These are phyloP conservation scores for Hymenoscyphus repandus DNA, from an alignment of 2,329 filamentous ascomycete genomes.

Conservation along the genomic window DNA sequence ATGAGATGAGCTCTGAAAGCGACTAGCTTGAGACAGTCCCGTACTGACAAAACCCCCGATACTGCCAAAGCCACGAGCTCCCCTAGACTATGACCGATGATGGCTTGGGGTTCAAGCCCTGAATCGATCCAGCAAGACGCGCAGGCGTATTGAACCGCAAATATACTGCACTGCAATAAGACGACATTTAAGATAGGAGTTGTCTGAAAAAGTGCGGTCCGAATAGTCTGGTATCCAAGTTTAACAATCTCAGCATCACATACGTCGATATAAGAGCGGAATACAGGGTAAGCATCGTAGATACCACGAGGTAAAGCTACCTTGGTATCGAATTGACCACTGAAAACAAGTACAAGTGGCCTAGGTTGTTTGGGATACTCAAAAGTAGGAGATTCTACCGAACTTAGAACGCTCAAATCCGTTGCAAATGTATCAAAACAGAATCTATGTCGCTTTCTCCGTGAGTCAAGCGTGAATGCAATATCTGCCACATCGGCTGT, in stretches of 20 bases:
- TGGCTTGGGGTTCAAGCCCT: conserved; percentile 7
- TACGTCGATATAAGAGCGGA: conserved; percentile 13
- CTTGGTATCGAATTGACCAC: conserved; percentile 8
- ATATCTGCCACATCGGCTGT: background rate
- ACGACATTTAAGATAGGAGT: conserved; percentile 7
- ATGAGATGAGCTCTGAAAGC: conserved; percentile 32
- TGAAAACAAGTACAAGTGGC: conserved; percentile 34
- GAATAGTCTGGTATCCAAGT: conserved; percentile 9
- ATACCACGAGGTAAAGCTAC: conserved; percentile 8
- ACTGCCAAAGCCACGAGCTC: conserved; percentile 35
- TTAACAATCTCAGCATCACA: conserved; percentile 8
- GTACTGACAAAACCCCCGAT: conserved; percentile 29
- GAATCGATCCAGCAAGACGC: conserved; percentile 18
- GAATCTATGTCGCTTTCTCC: background rate
- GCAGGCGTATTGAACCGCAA: conserved; percentile 19
- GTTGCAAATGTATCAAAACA: background rate
- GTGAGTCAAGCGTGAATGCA: background rate
- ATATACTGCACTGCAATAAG: conserved; percentile 12
- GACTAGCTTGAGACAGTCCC: conserved; percentile 30
- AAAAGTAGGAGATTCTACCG: background rate
- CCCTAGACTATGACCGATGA: conserved; percentile 36
- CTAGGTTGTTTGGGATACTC: background rate
- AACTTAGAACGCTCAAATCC: background rate
- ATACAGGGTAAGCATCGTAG: background rate
- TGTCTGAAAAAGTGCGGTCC: conserved; percentile 15